These are phyloP conservation scores for Sugiyamaella paludigena DNA, from an alignment of 1,139 yeast genomes.

Conservation along the genomic window DNA sequence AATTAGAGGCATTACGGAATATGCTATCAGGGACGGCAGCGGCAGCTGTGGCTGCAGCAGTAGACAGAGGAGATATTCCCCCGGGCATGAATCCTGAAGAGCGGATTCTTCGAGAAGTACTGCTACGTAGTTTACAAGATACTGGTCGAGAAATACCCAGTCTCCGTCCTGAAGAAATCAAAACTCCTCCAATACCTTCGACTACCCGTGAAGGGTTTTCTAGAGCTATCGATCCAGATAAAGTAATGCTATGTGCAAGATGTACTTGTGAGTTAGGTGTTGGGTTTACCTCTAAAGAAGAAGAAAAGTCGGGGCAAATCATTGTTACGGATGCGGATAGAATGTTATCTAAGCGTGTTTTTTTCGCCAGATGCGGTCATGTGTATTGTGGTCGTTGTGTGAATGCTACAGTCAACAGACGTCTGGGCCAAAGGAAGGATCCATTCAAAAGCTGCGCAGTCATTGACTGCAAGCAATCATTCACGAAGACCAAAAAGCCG, in stretches of 20 bases:
- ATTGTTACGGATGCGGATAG: constrained; percentile 53
- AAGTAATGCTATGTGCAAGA: constrained; percentile 51
- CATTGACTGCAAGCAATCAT: constrained; percentile 24
- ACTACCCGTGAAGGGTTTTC: constrained; percentile 26
- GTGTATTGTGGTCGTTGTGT: constrained; percentile 85
- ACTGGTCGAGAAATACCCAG: constrained; percentile 1
- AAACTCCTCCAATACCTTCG: constrained; percentile 21
- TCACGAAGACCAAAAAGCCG: constrained; percentile 20
- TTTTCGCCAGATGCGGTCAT: constrained; percentile 76
- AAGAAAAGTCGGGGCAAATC: constrained; percentile 31
- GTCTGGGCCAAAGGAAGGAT: constrained; percentile 13
- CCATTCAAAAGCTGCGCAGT: constrained; percentile 24
- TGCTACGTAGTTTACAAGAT: constrained; percentile 12
- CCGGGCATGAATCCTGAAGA: background rate
- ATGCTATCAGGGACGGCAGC: background rate
- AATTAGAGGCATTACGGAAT: background rate
- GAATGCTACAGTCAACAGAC: constrained; percentile 44
- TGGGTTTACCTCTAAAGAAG: constrained; percentile 53
- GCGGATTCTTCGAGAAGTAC: constrained; percentile 6
- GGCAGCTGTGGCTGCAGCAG: background rate
- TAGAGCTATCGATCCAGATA: constrained; percentile 16
- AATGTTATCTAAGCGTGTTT: constrained; percentile 65
- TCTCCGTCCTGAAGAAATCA: constrained; percentile 13
- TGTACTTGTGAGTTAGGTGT: constrained; percentile 71
- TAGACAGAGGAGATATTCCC: background rate